Conservation (phyloP, 2,329 filamentous ascomycete species). For the Alternaria novae-zelandiae region DNA sequence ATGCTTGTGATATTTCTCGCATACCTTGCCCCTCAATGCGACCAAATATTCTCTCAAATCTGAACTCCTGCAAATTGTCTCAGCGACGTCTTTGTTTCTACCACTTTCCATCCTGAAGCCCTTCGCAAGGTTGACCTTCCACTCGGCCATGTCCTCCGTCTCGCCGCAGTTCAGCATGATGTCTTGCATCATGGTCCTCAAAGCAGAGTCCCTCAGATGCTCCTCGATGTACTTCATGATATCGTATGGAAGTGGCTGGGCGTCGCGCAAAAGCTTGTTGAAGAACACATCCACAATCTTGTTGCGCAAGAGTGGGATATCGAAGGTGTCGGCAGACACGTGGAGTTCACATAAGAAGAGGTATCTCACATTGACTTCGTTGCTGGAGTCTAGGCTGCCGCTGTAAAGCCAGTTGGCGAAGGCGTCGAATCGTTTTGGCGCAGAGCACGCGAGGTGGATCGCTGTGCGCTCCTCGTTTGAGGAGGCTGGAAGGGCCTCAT, state of each 20-base stretch:
- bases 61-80: background rate
- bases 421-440: background rate
- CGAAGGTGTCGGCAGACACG: background rate
- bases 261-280: background rate
- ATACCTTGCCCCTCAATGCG: background rate
- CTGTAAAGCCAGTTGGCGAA: background rate
- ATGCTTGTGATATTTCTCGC: background rate
- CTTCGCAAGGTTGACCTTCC: background rate
- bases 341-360: background rate
- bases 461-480: background rate
- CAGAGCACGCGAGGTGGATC: background rate
- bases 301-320: background rate
- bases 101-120: background rate
- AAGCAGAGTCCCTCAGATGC: background rate
- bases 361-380: background rate
- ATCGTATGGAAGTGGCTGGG: background rate
- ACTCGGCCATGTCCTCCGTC: background rate
- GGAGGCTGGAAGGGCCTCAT: background rate
- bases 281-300: background rate
- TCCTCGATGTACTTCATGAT: background rate
- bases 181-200: background rate
- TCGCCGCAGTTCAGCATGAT: background rate
- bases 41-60: background rate
- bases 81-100: background rate
- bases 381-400: background rate